Percentiles rank a stretch among this genome's conserved stretches.
These are phyloP conservation scores for Phytophthora sojae DNA, from an alignment of 352 stramenopile genomes.

Conservation along the genomic window DNA sequence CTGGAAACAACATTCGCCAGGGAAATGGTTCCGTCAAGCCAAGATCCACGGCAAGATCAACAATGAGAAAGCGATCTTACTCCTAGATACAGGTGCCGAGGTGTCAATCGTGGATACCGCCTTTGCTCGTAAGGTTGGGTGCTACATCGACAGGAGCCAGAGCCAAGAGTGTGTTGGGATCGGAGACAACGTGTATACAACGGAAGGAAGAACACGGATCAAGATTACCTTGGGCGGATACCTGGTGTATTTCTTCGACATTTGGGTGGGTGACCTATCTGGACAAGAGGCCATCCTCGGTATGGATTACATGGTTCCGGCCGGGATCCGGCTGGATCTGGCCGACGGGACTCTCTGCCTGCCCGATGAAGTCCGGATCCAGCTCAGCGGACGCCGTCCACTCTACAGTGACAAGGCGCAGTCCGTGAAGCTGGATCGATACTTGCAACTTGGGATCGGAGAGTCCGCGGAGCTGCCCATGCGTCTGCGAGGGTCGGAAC, in stretches of 20 bases:
- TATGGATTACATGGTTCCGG: constrained; percentile 20
- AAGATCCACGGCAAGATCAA: not conserved
- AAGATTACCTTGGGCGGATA: not conserved
- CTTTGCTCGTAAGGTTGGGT: not conserved
- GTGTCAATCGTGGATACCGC: not conserved
- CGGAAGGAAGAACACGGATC: not conserved
- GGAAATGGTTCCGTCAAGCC: not conserved
- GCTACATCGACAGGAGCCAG: not conserved
- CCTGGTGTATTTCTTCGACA: too few species aligned
- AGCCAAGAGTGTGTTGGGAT: not conserved
- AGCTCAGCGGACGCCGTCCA: constrained; percentile 1
- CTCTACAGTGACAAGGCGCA: constrained; percentile 4
- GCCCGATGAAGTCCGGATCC: constrained; percentile 18
- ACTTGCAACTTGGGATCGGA: not conserved
- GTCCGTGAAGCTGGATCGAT: not conserved
- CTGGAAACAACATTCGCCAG: constrained; percentile 4
- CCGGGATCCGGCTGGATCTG: constrained; percentile 18
- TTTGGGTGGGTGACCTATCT: not conserved
- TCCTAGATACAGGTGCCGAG: not conserved
- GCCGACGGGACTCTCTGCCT: too few species aligned
- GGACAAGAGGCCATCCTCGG: not conserved
- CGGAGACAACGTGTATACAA: not conserved
- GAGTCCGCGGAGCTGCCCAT: not conserved
- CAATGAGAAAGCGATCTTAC: not conserved
- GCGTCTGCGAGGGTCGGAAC: not conserved